These are phyloP conservation scores for Rhododendron molle DNA, from an alignment of 148 eudicot genomes.

Conservation along the genomic window DNA sequence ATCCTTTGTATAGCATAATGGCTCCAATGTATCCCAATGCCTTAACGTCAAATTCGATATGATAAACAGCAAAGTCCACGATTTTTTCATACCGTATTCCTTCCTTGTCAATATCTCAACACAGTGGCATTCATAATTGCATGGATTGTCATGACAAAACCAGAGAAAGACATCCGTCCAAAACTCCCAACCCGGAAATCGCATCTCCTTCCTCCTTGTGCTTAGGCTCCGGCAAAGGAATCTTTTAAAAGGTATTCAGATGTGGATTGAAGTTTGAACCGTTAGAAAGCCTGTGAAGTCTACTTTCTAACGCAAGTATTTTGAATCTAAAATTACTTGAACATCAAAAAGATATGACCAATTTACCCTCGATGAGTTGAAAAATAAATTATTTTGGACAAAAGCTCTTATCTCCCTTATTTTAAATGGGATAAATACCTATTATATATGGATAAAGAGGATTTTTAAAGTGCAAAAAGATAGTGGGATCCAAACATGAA, in stretches of 20 bases:
- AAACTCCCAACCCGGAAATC: not conserved
- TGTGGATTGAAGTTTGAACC: not conserved
- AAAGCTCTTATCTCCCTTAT: too few species aligned
- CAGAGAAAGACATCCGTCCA: slow-evolving; percentile 3
- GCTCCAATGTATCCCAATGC: not conserved
- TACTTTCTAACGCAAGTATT: too few species aligned
- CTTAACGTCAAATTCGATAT: not conserved
- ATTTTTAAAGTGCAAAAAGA: too few species aligned
- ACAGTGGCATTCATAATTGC: not conserved
- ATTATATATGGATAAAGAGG: too few species aligned
- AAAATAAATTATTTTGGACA: too few species aligned
- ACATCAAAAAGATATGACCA: too few species aligned
- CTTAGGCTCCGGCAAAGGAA: not conserved
- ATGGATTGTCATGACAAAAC: not conserved
- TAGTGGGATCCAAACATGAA: too few species aligned
- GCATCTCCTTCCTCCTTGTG: not conserved
- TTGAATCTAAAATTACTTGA: too few species aligned
- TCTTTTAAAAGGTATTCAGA: not conserved
- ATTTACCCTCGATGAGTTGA: too few species aligned
- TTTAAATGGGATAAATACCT: too few species aligned
- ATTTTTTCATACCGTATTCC: not conserved
- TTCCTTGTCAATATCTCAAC: slow-evolving; percentile 2
- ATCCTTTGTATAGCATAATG: not conserved
- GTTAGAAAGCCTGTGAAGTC: too few species aligned
- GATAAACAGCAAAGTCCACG: not conserved